Percentiles rank a stretch among this genome's conserved stretches.
These are phyloP conservation scores for Aspergillus versicolor DNA, from an alignment of 2,329 filamentous ascomycete species.

Conservation along the genomic window DNA sequence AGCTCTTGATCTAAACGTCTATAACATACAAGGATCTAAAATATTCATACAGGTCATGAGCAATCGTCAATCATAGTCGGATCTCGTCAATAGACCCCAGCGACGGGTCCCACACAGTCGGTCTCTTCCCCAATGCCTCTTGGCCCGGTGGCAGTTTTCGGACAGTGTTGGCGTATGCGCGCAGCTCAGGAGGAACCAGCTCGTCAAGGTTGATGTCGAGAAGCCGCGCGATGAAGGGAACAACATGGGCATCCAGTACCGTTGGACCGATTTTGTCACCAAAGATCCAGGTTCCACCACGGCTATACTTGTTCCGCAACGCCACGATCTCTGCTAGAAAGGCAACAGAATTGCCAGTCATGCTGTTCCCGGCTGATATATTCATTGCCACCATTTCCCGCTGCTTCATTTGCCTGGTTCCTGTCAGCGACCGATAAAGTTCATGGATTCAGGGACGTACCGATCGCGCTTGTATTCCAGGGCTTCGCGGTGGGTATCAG, in stretches of 20 bases:
- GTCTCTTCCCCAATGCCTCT: constrained; percentile 7
- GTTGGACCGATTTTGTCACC: constrained; percentile 12
- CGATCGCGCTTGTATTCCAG: constrained; percentile 12
- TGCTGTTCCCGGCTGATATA: background rate
- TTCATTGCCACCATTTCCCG: background rate
- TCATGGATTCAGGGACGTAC: constrained; percentile 5
- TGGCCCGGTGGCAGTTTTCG: constrained; percentile 6
- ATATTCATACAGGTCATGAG: background rate
- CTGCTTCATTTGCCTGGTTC: constrained; percentile 10
- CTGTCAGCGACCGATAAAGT: background rate
- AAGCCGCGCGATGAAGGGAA: constrained; percentile 9
- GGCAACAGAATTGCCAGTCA: constrained; percentile 3
- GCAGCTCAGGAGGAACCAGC: constrained; percentile 5
- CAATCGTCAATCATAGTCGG: constrained; percentile 7
- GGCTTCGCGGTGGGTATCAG: constrained; percentile 7
- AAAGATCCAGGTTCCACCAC: constrained; percentile 11
- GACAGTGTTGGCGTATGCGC: constrained; percentile 6
- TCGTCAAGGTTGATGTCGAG: constrained; percentile 11
- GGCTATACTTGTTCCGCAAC: constrained; percentile 1
- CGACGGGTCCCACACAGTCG: constrained; percentile 12
- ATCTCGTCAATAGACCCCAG: constrained; percentile 10
- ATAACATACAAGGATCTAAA: background rate
- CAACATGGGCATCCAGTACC: constrained; percentile 13
- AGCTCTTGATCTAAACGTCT: background rate
- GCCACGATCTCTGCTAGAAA: constrained; percentile 1